These are phyloP conservation scores for Daedaleopsis nitida DNA, from an alignment of 768 basidiomycete species.

Conservation along the genomic window DNA sequence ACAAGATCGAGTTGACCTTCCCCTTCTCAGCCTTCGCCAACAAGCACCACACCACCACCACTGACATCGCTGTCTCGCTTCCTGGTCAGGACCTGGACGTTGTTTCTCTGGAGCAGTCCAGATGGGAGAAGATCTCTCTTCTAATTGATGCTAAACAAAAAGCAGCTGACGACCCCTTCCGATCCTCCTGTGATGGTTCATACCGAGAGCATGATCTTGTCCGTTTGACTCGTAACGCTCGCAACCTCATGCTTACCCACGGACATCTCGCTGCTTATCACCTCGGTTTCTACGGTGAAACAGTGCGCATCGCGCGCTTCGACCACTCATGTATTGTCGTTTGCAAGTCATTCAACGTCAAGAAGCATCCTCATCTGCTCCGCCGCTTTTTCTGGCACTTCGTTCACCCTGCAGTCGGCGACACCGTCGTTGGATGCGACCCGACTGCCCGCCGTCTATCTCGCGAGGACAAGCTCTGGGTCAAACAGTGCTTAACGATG, in stretches of 20 bases:
- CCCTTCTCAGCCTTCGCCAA: neutral
- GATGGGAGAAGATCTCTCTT: neutral
- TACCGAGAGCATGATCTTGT: neutral
- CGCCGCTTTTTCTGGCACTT: constrained; percentile 15
- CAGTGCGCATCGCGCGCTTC: constrained; percentile 9
- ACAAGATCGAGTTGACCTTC: neutral
- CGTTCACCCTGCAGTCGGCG: constrained; percentile 3
- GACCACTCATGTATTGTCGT: constrained; percentile 10
- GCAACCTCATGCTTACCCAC: constrained; percentile 11
- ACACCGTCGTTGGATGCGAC: constrained; percentile 11
- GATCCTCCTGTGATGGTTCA: neutral
- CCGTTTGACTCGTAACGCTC: neutral
- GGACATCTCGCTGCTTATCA: constrained; percentile 4
- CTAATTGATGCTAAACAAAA: neutral
- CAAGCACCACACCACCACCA: neutral
- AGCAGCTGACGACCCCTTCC: neutral
- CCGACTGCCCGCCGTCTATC: neutral
- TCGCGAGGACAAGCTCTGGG: neutral
- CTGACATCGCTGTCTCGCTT: neutral
- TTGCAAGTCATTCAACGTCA: neutral
- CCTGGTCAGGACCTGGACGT: neutral
- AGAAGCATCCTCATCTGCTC: neutral
- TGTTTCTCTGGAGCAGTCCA: neutral
- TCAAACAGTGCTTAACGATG: neutral
- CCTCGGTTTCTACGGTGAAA: constrained; percentile 15